phyloP scores from a whole-genome alignment of 108 stramenopile species.

The Chaetoceros muelleri region DNA sequence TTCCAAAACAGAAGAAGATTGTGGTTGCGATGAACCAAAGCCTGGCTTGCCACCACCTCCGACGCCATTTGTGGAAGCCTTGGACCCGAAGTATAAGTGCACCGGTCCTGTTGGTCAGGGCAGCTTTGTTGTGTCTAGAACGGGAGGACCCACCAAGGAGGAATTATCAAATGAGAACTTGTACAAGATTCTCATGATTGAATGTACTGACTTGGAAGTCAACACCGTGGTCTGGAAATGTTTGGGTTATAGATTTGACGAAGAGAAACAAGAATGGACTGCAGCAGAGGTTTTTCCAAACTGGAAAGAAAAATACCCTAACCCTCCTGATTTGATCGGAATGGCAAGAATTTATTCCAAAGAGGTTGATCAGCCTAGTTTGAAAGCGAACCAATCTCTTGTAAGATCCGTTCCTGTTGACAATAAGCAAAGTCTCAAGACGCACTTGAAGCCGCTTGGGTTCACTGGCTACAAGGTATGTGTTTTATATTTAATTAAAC shows the following conservation, averaged over 20 bases:
- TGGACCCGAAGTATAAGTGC: constrained; percentile 44
- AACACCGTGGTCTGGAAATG: constrained; percentile 93
- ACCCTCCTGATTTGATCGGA: constrained; percentile 88
- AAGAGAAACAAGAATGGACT: constrained; percentile 45
- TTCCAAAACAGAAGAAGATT: too few relatives aligned
- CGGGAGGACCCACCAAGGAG: constrained; percentile 48
- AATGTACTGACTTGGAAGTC: constrained; percentile 76
- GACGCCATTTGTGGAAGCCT: constrained; percentile 51
- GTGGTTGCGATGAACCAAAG: too few relatives aligned
- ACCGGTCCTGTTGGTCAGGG: constrained; percentile 47
- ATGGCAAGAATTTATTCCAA: constrained; percentile 81
- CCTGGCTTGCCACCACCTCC: too few relatives aligned
- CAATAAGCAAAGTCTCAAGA: constrained; percentile 74
- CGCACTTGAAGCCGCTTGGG: constrained; percentile 65
- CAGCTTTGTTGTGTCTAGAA: constrained; percentile 49
- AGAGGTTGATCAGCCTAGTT: constrained; percentile 67
- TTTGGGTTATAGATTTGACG: constrained; percentile 79
- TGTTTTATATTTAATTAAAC: background rate
- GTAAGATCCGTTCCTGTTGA: constrained; percentile 64
- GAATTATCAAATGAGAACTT: constrained; percentile 80
- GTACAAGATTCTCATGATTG: constrained; percentile 48
- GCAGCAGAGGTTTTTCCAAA: constrained; percentile 72
- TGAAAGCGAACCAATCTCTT: constrained; percentile 68
- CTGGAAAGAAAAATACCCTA: constrained; percentile 81
- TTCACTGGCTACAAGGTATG: constrained; percentile 73